Conservation (phyloP, 257 asterid species). For the Nicotiana attenuata region DNA sequence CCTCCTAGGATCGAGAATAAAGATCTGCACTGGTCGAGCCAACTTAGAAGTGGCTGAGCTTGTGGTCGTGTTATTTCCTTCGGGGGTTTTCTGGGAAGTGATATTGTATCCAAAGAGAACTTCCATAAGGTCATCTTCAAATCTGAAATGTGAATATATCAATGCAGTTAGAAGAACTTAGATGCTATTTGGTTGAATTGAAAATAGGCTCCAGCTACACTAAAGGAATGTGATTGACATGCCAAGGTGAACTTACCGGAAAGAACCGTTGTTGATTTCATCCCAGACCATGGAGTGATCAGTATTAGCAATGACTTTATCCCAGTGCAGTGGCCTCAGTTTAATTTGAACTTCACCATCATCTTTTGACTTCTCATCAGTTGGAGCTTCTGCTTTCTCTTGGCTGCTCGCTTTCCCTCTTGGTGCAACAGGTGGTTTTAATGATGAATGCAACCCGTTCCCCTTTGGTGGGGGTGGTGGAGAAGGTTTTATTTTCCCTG, state of each 20-base stretch:
- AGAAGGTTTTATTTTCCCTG: conserved; percentile 17
- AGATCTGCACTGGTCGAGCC: conserved; percentile 35
- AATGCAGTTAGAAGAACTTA: neutral
- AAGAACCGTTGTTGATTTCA: conserved; percentile 72
- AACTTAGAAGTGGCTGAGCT: conserved; percentile 26
- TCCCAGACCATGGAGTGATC: conserved; percentile 94
- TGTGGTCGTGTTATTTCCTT: conserved; percentile 21
- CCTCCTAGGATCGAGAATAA: conserved; percentile 68
- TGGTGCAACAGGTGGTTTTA: conserved; percentile 46
- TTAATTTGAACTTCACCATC: conserved; percentile 33
- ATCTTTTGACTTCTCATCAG: conserved; percentile 14
- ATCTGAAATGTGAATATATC: conserved; percentile 28
- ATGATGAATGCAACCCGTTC: conserved; percentile 9
- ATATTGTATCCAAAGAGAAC: conserved; percentile 57
- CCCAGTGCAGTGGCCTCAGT: conserved; percentile 86
- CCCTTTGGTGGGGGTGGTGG: conserved; percentile 32
- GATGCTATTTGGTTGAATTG: neutral
- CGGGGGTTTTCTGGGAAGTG: conserved; percentile 28
- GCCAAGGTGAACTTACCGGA: conserved; percentile 40
- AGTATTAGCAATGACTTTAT: conserved; percentile 62
- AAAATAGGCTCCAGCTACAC: neutral
- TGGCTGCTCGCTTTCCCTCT: conserved; percentile 19
- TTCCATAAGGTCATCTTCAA: conserved; percentile 76
- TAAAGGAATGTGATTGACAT: neutral
- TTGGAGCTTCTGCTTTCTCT: conserved; percentile 16